phyloP scores from a whole-genome alignment of 2,329 filamentous ascomycete species.

The Monilinia aucupariae region DNA sequence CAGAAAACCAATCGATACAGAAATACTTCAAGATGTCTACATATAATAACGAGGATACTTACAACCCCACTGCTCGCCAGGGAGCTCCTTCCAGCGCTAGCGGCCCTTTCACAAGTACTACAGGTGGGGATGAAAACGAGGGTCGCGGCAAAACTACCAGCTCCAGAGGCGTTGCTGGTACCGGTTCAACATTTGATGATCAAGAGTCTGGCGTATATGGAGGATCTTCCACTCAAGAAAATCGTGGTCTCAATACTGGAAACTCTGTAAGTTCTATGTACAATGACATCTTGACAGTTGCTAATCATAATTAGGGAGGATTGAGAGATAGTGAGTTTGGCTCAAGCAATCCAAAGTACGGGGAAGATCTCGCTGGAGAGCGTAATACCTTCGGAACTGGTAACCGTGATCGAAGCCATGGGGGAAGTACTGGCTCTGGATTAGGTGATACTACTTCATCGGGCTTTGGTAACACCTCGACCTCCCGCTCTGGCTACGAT shows the following conservation, averaged over 20 bases:
- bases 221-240: constrained; percentile 15
- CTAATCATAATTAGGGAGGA: constrained; percentile 29
- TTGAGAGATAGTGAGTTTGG: constrained; percentile 21
- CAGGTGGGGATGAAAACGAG: not conserved
- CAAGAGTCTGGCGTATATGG: constrained; percentile 9
- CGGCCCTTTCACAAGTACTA: constrained; percentile 4
- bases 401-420: constrained; percentile 10
- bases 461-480: constrained; percentile 9
- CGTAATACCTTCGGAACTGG: constrained; percentile 13
- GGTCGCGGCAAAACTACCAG: constrained; percentile 1
- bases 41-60: constrained; percentile 29
- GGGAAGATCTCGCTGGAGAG: constrained; percentile 4
- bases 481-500: constrained; percentile 22
- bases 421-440: constrained; percentile 23
- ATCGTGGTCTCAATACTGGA: constrained; percentile 13
- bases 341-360: constrained; percentile 15
- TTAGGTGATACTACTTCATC: constrained; percentile 5
- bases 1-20: not conserved
- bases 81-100: constrained; percentile 12
- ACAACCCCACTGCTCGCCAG: constrained; percentile 9
- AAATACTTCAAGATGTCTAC: constrained; percentile 31
- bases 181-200: constrained; percentile 13
- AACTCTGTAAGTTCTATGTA: constrained; percentile 28
- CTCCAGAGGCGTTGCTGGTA: constrained; percentile 3
- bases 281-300: not conserved